These are phyloP conservation scores for Begonia fuchsioides DNA, from an alignment of 306 rosid genomes.

Conservation along the genomic window DNA sequence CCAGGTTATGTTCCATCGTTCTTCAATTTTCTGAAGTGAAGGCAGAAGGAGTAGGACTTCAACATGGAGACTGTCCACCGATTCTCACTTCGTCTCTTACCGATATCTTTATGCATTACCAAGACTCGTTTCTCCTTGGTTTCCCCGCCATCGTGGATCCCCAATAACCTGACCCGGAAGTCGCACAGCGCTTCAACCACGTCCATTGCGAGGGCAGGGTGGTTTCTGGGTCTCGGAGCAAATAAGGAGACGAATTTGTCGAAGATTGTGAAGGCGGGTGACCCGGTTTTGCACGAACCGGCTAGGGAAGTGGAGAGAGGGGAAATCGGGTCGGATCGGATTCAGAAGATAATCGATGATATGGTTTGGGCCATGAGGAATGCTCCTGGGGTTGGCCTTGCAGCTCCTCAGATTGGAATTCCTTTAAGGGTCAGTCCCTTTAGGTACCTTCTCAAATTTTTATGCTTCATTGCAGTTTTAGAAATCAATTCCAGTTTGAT, in stretches of 20 bases:
- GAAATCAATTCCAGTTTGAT: too few relatives aligned
- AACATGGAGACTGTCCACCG: constrained; percentile 39
- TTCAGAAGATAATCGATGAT: constrained; percentile 75
- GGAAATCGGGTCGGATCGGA: constrained; percentile 53
- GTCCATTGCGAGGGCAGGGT: constrained; percentile 45
- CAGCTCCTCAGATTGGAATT: constrained; percentile 93
- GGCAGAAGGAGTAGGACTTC: too few relatives aligned
- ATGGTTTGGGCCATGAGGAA: constrained; percentile 69
- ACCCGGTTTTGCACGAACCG: constrained; percentile 83
- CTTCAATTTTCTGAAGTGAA: too few relatives aligned
- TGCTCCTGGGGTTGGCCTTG: constrained; percentile 86
- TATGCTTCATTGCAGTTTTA: neutral
- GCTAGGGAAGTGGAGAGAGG: constrained; percentile 44
- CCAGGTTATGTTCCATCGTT: neutral
- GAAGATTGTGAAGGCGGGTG: constrained; percentile 77
- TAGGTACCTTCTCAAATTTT: too few relatives aligned
- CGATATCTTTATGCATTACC: constrained; percentile 9
- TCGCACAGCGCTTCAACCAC: constrained; percentile 22
- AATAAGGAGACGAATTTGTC: constrained; percentile 33
- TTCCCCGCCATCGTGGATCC: constrained; percentile 6
- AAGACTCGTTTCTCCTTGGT: constrained; percentile 1
- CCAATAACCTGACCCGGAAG: constrained; percentile 5
- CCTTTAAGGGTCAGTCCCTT: constrained; percentile 47
- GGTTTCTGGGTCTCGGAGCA: constrained; percentile 61
- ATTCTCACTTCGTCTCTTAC: constrained; percentile 25